These are phyloP conservation scores for Boletus eberwhitei DNA, from an alignment of 768 basidiomycete genomes.

Conservation along the genomic window DNA sequence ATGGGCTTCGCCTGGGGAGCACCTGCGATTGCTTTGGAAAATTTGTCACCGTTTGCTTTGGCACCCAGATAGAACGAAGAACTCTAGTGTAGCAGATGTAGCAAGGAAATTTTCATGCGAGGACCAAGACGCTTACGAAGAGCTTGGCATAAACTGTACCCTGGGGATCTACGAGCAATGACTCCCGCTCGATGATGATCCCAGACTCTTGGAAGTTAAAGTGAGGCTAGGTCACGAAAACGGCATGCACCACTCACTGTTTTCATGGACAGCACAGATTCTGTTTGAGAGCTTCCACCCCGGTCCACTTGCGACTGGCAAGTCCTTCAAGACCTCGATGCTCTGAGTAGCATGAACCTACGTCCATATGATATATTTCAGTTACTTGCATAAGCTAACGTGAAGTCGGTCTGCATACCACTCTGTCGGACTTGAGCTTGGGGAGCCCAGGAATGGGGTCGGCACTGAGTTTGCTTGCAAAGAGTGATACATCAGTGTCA, in stretches of 20 bases:
- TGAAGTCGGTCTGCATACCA: conserved; percentile 42
- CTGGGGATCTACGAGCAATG: conserved; percentile 56
- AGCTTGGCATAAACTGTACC: conserved; percentile 61
- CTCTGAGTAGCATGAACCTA: conserved; percentile 79
- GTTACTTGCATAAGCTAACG: not conserved
- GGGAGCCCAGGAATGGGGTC: conserved; percentile 63
- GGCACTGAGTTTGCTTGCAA: conserved; percentile 45
- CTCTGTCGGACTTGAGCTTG: conserved; percentile 61
- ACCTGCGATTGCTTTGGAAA: conserved; percentile 56
- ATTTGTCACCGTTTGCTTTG: conserved; percentile 60
- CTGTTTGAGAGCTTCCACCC: conserved; percentile 75
- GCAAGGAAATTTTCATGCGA: not conserved
- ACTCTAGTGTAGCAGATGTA: conserved; percentile 34
- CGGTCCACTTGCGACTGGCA: conserved; percentile 70
- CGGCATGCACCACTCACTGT: conserved; percentile 50
- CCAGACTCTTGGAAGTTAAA: conserved; percentile 54
- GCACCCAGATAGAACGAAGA: conserved; percentile 71
- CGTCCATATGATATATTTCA: not conserved
- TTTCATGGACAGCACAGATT: conserved; percentile 72
- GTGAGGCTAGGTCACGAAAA: not conserved
- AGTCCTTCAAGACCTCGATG: conserved; percentile 74
- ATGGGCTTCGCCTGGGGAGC: conserved; percentile 59
- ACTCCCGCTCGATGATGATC: conserved; percentile 66
- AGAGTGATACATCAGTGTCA: conserved; percentile 66
- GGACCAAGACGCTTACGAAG: conserved; percentile 42